Base-by-base conservation (phyloP, 805 yeast genomes). In the Wickerhamiella azymoides region DNA sequence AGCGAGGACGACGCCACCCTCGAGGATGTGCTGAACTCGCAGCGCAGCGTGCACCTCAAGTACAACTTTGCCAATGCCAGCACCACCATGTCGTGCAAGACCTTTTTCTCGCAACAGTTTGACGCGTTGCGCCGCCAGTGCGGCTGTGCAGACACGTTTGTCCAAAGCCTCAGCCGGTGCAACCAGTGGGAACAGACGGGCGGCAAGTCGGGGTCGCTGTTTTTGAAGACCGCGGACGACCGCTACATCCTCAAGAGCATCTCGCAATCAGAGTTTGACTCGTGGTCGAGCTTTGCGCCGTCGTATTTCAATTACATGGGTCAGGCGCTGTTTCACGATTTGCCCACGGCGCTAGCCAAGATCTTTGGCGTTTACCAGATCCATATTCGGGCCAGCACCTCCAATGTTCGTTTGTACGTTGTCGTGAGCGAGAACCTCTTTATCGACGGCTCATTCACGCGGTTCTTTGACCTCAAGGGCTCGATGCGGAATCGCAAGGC, bases 401-500 rank as follows among this genome's bases (percentile, higher is more conserved):
- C 83, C 3, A 75, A 79, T 27, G 76, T 84, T 56, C 80, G 83
- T 51, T 79, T 88, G 80, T 95, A 92, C 62, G 82, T 89, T 19
- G 70, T 93, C 50, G 88, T 92, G 33, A 89, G 88, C 96, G 99
- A 92, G 64, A 92, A 92, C 59, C 65, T 92, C 48, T 92, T 92
- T 58, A 89, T 86, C 61, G 81, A 83, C 52, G 72, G 79, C 46
- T 80, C 80, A 53, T 81, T 88, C 48, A 71, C 84, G 11, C 67
- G 96, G 51, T 86, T 89, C 40, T 92, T 92, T 64, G 99, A 92
- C 62, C 72, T 92, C 62, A 92, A 92, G 62, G 99, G 99, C 0
- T 88, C 97, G 0, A 92, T 92, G 97, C 70, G 98, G 50, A 92
- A 92, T 62, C 71, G 99, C 52, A 96, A 89, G 57, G 98, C 89